Evolutionary conservation across 129 eudicot species (phyloP).

Genomic region (Chrysanthemum makinoi): DNA sequence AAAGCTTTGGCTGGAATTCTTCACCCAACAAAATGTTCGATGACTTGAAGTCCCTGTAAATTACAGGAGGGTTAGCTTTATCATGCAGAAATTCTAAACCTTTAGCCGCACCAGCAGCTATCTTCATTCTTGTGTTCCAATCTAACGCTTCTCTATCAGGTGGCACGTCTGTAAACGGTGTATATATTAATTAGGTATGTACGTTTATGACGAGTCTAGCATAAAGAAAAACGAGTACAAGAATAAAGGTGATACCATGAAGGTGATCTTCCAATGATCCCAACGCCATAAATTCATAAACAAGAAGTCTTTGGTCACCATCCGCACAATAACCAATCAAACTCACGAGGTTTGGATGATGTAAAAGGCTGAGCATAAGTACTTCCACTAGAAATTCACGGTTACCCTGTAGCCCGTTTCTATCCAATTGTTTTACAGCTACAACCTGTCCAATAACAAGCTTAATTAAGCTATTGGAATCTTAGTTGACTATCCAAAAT

Average conservation of each 20-base stretch:
- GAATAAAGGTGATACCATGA: conserved; percentile 39
- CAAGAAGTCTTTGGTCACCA: conserved; percentile 77
- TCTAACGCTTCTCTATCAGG: conserved; percentile 48
- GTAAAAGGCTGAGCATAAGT: conserved; percentile 75
- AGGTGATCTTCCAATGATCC: conserved; percentile 77
- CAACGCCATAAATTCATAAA: conserved; percentile 75
- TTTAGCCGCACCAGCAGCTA: conserved; percentile 65
- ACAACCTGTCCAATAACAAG: conserved; percentile 39
- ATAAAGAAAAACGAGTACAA: not conserved
- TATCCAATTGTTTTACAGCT: conserved; percentile 76
- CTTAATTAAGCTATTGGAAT: too few relatives aligned
- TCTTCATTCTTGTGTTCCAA: conserved; percentile 66
- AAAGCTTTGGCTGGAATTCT: conserved; percentile 50
- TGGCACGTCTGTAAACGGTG: conserved; percentile 36
- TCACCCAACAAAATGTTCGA: conserved; percentile 65
- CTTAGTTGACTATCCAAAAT: too few relatives aligned
- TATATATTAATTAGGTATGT: not conserved
- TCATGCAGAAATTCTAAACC: conserved; percentile 71
- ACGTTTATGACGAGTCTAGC: too few relatives aligned
- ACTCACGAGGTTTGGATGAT: conserved; percentile 70
- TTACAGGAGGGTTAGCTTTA: conserved; percentile 69
- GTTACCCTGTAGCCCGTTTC: conserved; percentile 79
- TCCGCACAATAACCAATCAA: conserved; percentile 74
- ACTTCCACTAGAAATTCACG: conserved; percentile 72
- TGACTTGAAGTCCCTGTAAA: conserved; percentile 64